Conservation (phyloP, 2,329 filamentous ascomycete genomes). For the Lasiodiplodia sp. region DNA sequence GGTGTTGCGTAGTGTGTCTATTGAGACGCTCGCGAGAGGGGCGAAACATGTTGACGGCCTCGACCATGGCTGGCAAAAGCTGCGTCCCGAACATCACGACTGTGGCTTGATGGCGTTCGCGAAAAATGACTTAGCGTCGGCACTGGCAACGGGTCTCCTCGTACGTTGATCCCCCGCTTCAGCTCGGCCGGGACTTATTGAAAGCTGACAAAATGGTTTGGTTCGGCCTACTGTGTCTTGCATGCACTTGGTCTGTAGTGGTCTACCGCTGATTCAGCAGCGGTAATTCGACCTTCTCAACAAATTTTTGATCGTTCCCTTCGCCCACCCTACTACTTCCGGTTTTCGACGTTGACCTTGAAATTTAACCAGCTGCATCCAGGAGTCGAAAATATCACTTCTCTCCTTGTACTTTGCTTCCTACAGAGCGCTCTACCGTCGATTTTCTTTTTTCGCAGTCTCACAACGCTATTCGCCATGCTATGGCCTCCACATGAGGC, state of each 20-base stretch:
- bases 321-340: too few relatives aligned
- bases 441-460: too few relatives aligned
- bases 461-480: too few relatives aligned
- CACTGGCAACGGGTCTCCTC: not conserved
- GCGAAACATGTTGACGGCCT: not conserved
- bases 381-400: too few relatives aligned
- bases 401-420: too few relatives aligned
- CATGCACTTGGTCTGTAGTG: not conserved
- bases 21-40: not conserved
- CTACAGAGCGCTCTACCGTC: too few relatives aligned
- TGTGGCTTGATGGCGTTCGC: conserved; percentile 12
- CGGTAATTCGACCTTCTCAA: too few relatives aligned
- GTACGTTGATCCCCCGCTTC: not conserved
- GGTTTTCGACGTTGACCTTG: too few relatives aligned
- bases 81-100: not conserved
- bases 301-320: too few relatives aligned
- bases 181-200: not conserved
- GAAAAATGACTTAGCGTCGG: conserved; percentile 4
- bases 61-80: not conserved
- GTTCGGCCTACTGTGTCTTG: not conserved
- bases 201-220: not conserved
- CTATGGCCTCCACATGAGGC: too few relatives aligned
- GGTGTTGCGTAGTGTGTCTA: not conserved
- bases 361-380: too few relatives aligned
- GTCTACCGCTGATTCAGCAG: too few relatives aligned